Conservation (phyloP, 371 early-diverging fungal genomes). For the Syncephalis plumigaleata region DNA sequence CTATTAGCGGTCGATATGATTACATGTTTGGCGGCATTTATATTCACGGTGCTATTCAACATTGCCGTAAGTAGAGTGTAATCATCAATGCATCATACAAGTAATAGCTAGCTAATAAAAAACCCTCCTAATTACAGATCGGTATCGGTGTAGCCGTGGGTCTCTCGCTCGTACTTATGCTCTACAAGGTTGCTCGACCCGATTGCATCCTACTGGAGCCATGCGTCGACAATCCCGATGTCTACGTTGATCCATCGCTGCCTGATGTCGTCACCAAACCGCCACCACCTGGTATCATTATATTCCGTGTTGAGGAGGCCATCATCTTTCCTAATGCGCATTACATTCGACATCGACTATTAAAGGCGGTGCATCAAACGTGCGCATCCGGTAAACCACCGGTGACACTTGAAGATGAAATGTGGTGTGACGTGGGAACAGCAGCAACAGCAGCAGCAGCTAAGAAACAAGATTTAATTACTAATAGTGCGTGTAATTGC, state of each 20-base stretch:
- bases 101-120: too few species aligned
- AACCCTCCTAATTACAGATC: constrained; percentile 20
- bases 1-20: constrained; percentile 29
- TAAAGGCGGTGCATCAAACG: constrained; percentile 7
- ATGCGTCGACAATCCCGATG: constrained; percentile 6
- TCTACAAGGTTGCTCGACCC: constrained; percentile 53
- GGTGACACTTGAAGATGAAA: constrained; percentile 5
- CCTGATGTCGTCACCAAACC: constrained; percentile 3
- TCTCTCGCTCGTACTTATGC: constrained; percentile 34
- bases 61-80: constrained; percentile 16
- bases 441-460: constrained; percentile 9
- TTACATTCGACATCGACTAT: constrained; percentile 18
- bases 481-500: too few species aligned
- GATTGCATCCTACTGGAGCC: constrained; percentile 17
- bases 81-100: too few species aligned
- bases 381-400: constrained; percentile 4
- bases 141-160: constrained; percentile 46
- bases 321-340: constrained; percentile 54
- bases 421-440: constrained; percentile 21
- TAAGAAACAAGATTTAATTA: constrained; percentile 5
- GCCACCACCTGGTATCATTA: constrained; percentile 33
- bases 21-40: constrained; percentile 23
- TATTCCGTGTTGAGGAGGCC: constrained; percentile 43
- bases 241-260: constrained; percentile 7
- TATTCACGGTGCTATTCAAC: constrained; percentile 42